Evolutionary conservation across 495 filamentous ascomycete genomes (phyloP), one percentile per base, ranked within the genome.

Genomic region (Penicillium cataractarum): DNA sequence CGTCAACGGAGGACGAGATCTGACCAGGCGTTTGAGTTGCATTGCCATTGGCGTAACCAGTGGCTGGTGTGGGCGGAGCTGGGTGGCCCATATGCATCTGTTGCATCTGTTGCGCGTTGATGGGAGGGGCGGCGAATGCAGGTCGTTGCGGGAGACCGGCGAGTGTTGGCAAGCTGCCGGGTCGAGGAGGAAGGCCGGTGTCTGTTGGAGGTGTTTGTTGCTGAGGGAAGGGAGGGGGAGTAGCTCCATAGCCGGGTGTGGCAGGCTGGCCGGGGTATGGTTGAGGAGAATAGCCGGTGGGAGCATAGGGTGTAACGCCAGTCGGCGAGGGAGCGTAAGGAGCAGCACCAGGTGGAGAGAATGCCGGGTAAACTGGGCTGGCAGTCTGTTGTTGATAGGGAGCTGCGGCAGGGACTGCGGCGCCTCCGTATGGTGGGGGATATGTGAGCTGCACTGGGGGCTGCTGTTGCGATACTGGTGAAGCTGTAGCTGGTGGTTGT

Each of bases 111-210:
- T 80, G 82, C 9, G 81, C 74, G 64, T 85, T 85, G 46, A 86
- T 78, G 46, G 76, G 75, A 6, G 85, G 84, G 2, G 83, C 83
- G 57, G 79, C 82, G 63, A 89, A 84, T 0, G 80, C 70, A 12
- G 89, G 89, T 53, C 88, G 79, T 66, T 90, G 86, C 1, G 89
- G 88, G 21, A 91, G 78, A 55, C 85, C 85, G 4, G 85, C 78
- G 0, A 84, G 82, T 31, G 80, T 62, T 1, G 87, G 84, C 40
- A 89, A 65, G 61, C 79, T 85, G 9, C 74, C 77, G 29, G 79
- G 78, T 64, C 82, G 75, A 19, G 81, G 77, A 40, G 78, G 74
- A 7, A 78, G 77, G 44, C 77, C 75, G 26, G 71, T 76, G 21
- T 77, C 74, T 29, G 77, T 69, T 4, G 77, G 73, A 49, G 76